A percentile compares a stretch with the other conserved stretches of the same genome.
These are phyloP conservation scores for Boletus sp. DNA, from an alignment of 768 basidiomycete genomes.

Conservation along the genomic window DNA sequence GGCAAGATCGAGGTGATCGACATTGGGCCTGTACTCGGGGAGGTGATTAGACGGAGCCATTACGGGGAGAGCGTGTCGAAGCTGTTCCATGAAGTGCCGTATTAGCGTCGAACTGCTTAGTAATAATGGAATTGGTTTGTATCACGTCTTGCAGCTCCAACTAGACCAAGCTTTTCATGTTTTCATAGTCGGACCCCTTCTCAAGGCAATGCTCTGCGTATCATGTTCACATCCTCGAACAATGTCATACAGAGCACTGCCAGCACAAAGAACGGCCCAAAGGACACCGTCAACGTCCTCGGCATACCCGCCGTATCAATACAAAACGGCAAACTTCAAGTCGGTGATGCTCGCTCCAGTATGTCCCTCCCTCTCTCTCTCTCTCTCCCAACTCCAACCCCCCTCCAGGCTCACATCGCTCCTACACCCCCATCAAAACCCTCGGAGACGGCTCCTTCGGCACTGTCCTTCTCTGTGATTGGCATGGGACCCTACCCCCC, in stretches of 20 bases:
- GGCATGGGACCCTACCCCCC: slow-evolving; percentile 93
- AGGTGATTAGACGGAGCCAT: slow-evolving; percentile 93
- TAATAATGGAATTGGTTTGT: slow-evolving; percentile 5
- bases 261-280: slow-evolving; percentile 32
- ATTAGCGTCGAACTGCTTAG: slow-evolving; percentile 42
- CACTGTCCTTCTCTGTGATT: slow-evolving; percentile 98
- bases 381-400: not conserved
- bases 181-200: slow-evolving; percentile 17
- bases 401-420: slow-evolving; percentile 70
- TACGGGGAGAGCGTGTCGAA: slow-evolving; percentile 95
- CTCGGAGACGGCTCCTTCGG: slow-evolving; percentile 99
- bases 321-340: slow-evolving; percentile 63
- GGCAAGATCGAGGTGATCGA: slow-evolving; percentile 90
- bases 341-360: slow-evolving; percentile 74
- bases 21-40: slow-evolving; percentile 91
- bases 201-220: slow-evolving; percentile 35
- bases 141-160: not conserved
- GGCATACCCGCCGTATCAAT: slow-evolving; percentile 79
- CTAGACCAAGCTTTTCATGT: slow-evolving; percentile 10
- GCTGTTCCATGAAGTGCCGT: slow-evolving; percentile 87
- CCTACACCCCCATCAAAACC: slow-evolving; percentile 93
- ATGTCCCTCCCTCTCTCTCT: slow-evolving; percentile 32
- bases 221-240: slow-evolving; percentile 33
- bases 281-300: slow-evolving; percentile 64
- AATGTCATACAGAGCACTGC: slow-evolving; percentile 28